Evolutionary conservation across 2,329 filamentous ascomycete genomes (phyloP).

Genomic region (Spiromastix sp.): DNA sequence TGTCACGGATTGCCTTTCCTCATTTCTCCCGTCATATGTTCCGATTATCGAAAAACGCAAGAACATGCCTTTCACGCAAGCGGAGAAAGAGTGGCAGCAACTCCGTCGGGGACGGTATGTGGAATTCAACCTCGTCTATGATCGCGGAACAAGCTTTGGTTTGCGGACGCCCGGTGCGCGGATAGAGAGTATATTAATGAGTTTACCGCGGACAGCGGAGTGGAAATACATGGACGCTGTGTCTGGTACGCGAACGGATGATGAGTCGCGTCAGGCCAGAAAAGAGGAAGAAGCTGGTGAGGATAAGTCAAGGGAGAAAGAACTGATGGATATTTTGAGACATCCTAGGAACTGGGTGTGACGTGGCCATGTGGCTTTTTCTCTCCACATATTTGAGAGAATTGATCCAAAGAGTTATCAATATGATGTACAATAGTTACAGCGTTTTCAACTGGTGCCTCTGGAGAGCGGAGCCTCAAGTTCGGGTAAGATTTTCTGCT

Average conservation of each 20-base stretch:
- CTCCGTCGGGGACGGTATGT: conserved; percentile 89
- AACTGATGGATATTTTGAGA: conserved; percentile 62
- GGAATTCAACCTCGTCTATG: conserved; percentile 96
- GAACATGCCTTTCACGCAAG: conserved; percentile 77
- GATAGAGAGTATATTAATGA: conserved; percentile 97
- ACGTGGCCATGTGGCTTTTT: conserved; percentile 6
- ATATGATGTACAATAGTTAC: too few species aligned
- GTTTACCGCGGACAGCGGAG: conserved; percentile 78
- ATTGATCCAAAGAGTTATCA: too few species aligned
- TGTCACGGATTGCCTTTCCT: conserved; percentile 69
- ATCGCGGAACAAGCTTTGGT: conserved; percentile 88
- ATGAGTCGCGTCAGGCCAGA: conserved; percentile 45
- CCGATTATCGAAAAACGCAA: conserved; percentile 83
- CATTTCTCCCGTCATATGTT: conserved; percentile 83
- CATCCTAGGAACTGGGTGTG: conserved; percentile 53
- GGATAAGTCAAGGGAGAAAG: conserved; percentile 50
- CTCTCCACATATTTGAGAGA: background rate
- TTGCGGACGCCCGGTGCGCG: conserved; percentile 83
- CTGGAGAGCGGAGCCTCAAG: too few species aligned
- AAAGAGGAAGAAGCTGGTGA: conserved; percentile 42
- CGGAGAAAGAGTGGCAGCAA: conserved; percentile 95
- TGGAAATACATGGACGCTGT: conserved; percentile 88
- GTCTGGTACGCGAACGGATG: conserved; percentile 33
- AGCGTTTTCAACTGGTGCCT: too few species aligned
- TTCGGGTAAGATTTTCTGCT: too few species aligned